phyloP scores from a whole-genome alignment of 768 basidiomycete species.

The Boletus coccyginus region DNA sequence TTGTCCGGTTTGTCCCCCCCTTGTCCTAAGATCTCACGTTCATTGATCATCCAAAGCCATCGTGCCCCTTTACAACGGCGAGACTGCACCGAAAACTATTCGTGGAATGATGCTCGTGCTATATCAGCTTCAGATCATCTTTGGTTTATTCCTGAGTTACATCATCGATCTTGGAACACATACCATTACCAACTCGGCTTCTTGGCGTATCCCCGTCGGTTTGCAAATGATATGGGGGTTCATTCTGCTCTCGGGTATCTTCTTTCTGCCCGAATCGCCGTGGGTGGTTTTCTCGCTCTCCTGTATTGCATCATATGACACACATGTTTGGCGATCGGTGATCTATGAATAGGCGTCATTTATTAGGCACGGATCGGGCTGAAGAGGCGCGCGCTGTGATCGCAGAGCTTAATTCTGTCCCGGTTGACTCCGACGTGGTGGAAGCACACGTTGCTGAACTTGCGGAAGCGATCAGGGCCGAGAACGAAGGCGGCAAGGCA shows the following conservation, averaged over 20 bases:
- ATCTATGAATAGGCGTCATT: conserved; percentile 6
- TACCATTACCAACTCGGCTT: conserved; percentile 10
- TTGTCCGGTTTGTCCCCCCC: conserved; percentile 5
- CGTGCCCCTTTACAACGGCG: conserved; percentile 72
- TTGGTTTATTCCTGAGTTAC: conserved; percentile 69
- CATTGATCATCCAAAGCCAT: conserved; percentile 35
- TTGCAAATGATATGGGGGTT: conserved; percentile 14
- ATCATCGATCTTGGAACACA: conserved; percentile 45
- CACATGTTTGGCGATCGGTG: not conserved
- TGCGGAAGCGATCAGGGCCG: conserved; percentile 13
- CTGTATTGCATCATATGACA: not conserved
- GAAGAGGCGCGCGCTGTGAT: conserved; percentile 13
- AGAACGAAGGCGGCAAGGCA: conserved; percentile 15
- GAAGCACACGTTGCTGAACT: conserved; percentile 12
- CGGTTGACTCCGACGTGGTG: conserved; percentile 11
- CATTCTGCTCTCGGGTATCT: conserved; percentile 10
- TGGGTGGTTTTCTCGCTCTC: not conserved
- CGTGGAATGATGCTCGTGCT: conserved; percentile 70
- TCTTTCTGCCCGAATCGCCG: conserved; percentile 17
- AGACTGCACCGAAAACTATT: conserved; percentile 71
- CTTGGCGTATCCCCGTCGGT: conserved; percentile 15
- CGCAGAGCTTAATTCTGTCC: conserved; percentile 13
- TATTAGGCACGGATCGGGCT: not conserved
- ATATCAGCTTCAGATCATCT: conserved; percentile 75
- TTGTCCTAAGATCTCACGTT: not conserved